These are phyloP conservation scores for Pascua sp. DNA, from an alignment of 1,284 basidiomycete species.

Conservation along the genomic window DNA sequence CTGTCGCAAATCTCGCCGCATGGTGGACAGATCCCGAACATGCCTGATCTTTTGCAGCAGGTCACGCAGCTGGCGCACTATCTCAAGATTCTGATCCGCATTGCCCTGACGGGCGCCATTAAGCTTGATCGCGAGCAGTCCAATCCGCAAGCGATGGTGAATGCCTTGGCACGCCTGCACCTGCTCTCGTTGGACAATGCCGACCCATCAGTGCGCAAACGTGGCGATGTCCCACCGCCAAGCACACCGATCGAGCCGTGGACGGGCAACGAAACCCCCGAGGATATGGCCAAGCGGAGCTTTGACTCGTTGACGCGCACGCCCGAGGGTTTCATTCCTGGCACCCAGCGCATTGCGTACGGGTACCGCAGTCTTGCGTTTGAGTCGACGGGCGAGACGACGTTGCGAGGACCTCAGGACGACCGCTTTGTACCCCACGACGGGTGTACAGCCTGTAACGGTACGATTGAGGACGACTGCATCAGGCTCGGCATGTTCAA, in stretches of 20 bases:
- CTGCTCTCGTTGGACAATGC: constrained; percentile 82
- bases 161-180: constrained; percentile 88
- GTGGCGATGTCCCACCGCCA: constrained; percentile 36
- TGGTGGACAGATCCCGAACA: constrained; percentile 59
- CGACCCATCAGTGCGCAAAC: constrained; percentile 65
- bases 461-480: constrained; percentile 96
- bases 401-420: constrained; percentile 56
- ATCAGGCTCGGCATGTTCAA: constrained; percentile 87
- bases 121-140: constrained; percentile 89
- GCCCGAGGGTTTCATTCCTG: constrained; percentile 56
- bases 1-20: constrained; percentile 59
- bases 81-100: constrained; percentile 97
- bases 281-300: constrained; percentile 40
- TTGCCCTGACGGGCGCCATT: constrained; percentile 91
- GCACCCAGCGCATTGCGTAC: constrained; percentile 68
- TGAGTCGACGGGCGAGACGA: constrained; percentile 81
- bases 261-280: constrained; percentile 24
- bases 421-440: constrained; percentile 57
- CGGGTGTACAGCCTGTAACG: constrained; percentile 80
- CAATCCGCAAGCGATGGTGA: constrained; percentile 75
- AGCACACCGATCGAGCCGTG: constrained; percentile 9
- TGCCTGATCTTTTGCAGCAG: constrained; percentile 92
- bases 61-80: constrained; percentile 98
- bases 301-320: constrained; percentile 39
- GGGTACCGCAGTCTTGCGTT: constrained; percentile 79